These are phyloP conservation scores for Enteropsectra breve DNA, from an alignment of 371 early-diverging fungal species.

Conservation along the genomic window DNA sequence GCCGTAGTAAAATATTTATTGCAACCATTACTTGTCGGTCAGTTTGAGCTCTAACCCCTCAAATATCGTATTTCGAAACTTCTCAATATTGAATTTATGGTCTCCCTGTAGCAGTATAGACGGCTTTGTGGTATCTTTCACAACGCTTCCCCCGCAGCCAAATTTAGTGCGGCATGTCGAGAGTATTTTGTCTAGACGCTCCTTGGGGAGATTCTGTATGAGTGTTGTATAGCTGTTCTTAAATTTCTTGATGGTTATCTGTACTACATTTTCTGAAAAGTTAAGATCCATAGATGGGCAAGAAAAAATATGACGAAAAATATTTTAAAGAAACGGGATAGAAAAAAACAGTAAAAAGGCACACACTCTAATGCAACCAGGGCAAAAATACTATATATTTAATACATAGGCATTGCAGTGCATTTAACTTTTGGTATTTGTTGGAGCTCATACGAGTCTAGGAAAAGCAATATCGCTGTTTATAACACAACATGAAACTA, in stretches of 20 bases:
- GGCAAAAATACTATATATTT: no score
- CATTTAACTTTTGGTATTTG: no score
- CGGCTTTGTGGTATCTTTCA: background rate
- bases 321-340: no score
- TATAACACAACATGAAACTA: no score
- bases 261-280: slow-evolving; percentile 2
- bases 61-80: background rate
- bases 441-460: no score
- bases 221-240: slow-evolving; percentile 8
- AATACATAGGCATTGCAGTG: no score
- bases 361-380: no score
- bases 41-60: slow-evolving; percentile 7
- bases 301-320: no score
- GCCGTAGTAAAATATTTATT: no score
- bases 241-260: background rate
- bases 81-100: slow-evolving; percentile 18
- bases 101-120: slow-evolving; percentile 18
- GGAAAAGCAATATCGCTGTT: no score
- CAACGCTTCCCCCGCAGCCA: slow-evolving; percentile 17
- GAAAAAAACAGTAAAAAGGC: no score
- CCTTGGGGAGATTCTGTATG: slow-evolving; percentile 1
- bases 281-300: slow-evolving; percentile 2
- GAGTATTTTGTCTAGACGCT: slow-evolving; percentile 2
- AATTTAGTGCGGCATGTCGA: slow-evolving; percentile 4
- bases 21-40: no score